Base-by-base conservation (phyloP, 768 basidiomycete genomes). In the Termitomyces sp. region DNA sequence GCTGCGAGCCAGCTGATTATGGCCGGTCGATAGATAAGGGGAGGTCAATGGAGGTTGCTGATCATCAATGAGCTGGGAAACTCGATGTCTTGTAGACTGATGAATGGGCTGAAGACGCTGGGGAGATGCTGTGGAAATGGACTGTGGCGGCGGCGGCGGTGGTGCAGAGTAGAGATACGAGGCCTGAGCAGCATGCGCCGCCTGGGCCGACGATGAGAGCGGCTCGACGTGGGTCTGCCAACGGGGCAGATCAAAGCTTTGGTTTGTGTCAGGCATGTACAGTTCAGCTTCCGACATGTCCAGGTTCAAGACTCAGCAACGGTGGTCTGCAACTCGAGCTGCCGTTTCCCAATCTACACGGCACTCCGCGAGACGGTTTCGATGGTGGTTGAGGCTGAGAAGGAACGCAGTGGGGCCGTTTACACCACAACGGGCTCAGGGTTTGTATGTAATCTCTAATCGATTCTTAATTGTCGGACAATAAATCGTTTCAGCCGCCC, bases 161-260 rank as follows among this genome's bases (percentile, higher is more conserved):
- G 82, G 79, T 10, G 70, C 79, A 61, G 86, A 70, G 68, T 84
- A 88, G 56, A 72, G 81, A 75, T 69, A 83, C 22, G 76, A 69
- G 13, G 85, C 74, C 42, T 70, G 82, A 37, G 74, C 83, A 12
- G 84, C 75, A 72, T 86, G 85, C 0, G 84, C 81, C 24, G 85
- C 57, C 64, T 71, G 64, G 54, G 72, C 64, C 37, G 74, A 61
- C 78, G 81, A 65, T 66, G 73, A 60, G 70, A 77, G 58, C 81
- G 78, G 61, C 84, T 94, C 68, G 73, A 77, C 64, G 84, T 78
- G 71, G 78, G 85, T 62, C 77, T 73, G 85, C 87, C 81, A 83
- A 83, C 82, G 64, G 79, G 85, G 80, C 82, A 98, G 65, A 74
- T 90, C 88, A 75, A 89, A 92, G 75, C 83, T 84, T 77, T 90